A percentile compares a stretch with the other conserved stretches of the same genome.
Conservation (phyloP, 2,329 filamentous ascomycete genomes). For the Pestalotiopsis sp. region DNA sequence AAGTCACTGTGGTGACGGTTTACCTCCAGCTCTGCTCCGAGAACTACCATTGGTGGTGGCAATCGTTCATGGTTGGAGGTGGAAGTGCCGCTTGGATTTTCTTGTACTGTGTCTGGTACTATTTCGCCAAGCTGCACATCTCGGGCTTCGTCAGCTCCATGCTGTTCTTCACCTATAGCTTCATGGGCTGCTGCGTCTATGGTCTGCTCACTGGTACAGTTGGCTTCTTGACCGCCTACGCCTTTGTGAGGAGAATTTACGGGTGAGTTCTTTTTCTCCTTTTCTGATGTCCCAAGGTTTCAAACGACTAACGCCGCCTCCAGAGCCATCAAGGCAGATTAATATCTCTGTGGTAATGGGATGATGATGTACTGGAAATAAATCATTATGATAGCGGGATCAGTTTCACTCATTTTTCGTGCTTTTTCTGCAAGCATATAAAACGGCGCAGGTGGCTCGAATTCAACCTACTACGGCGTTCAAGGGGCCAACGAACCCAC, state of each 20-base stretch:
- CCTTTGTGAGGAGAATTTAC: slow-evolving; percentile 84
- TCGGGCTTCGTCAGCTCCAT: slow-evolving; percentile 77
- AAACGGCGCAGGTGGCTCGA: slow-evolving; percentile 1
- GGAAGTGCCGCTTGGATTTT: slow-evolving; percentile 82
- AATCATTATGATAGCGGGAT: not conserved
- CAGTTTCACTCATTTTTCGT: not conserved
- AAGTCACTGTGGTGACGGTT: slow-evolving; percentile 81
- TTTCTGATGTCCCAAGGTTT: not conserved
- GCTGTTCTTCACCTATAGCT: slow-evolving; percentile 85
- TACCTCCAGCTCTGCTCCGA: slow-evolving; percentile 84
- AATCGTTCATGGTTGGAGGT: slow-evolving; percentile 79
- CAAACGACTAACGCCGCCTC: not conserved
- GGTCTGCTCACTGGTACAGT: slow-evolving; percentile 81
- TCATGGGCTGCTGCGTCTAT: slow-evolving; percentile 80
- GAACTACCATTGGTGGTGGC: slow-evolving; percentile 94
- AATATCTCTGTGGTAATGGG: not conserved
- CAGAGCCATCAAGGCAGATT: slow-evolving; percentile 13
- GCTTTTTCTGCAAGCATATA: not conserved
- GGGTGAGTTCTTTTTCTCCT: slow-evolving; percentile 52
- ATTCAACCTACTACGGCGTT: not conserved
- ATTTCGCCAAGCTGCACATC: slow-evolving; percentile 78
- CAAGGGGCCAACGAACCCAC: not conserved
- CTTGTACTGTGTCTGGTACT: slow-evolving; percentile 83
- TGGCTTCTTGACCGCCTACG: slow-evolving; percentile 82
- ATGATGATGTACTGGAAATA: slow-evolving; percentile 4